Percentiles rank a stretch among this genome's conserved stretches.
phyloP scores from a whole-genome alignment of 2,329 filamentous ascomycete genomes.

The Aspergillus amoenus region DNA sequence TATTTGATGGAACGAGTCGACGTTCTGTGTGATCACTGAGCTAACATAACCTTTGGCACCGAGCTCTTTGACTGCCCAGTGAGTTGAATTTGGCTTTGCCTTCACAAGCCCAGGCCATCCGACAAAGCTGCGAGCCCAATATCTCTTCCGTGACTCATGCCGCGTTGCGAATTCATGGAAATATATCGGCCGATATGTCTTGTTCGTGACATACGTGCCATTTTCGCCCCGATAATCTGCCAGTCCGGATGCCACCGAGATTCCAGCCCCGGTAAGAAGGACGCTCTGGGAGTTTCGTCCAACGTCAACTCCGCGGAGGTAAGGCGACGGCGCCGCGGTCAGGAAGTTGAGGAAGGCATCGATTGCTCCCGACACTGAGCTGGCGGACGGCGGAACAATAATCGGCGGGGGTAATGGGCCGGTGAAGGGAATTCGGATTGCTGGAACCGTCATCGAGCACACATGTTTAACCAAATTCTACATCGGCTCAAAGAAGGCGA shows the following conservation, averaged over 20 bases:
- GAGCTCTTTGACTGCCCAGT: slow-evolving; percentile 73
- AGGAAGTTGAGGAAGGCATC: slow-evolving; percentile 77
- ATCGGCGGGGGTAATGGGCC: slow-evolving; percentile 73
- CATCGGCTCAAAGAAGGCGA: background rate
- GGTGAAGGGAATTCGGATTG: slow-evolving; percentile 89
- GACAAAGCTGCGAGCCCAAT: slow-evolving; percentile 93
- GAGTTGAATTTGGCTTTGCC: slow-evolving; percentile 75
- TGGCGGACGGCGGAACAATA: slow-evolving; percentile 71
- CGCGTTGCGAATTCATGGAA: slow-evolving; percentile 80
- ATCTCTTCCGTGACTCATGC: slow-evolving; percentile 84
- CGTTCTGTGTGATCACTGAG: slow-evolving; percentile 89
- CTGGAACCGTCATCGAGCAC: slow-evolving; percentile 63
- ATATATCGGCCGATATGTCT: slow-evolving; percentile 86
- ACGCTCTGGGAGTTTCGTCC: slow-evolving; percentile 58
- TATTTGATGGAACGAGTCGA: slow-evolving; percentile 84
- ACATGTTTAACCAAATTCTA: slow-evolving; percentile 27
- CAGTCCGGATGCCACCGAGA: slow-evolving; percentile 89
- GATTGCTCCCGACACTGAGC: slow-evolving; percentile 69
- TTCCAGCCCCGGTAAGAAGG: slow-evolving; percentile 78
- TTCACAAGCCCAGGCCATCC: slow-evolving; percentile 82
- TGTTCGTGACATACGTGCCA: slow-evolving; percentile 91
- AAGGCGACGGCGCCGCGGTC: slow-evolving; percentile 55
- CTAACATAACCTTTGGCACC: slow-evolving; percentile 70
- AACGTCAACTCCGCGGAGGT: slow-evolving; percentile 45
- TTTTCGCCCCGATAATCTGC: slow-evolving; percentile 88